Evolutionary conservation across 1,284 basidiomycete genomes (phyloP).

Genomic region (Testicularia cyperi): DNA sequence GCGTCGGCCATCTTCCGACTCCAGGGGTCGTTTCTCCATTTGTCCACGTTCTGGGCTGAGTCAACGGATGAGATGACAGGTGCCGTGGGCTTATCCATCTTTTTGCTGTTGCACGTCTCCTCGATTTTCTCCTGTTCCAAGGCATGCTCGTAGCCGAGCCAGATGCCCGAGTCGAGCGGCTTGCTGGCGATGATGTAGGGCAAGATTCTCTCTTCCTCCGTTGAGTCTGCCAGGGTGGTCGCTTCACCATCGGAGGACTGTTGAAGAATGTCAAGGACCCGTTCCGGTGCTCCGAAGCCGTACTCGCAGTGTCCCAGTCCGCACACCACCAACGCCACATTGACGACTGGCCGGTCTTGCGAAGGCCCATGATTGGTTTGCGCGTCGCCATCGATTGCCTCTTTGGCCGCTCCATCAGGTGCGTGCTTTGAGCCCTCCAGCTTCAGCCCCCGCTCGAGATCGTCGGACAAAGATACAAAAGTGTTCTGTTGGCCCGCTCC

Average conservation of each 20-base stretch:
- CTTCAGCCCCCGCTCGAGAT: too few relatives aligned
- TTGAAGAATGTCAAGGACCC: constrained; percentile 18
- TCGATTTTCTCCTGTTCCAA: background rate
- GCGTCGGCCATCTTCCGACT: constrained; percentile 35
- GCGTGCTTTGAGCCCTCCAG: too few relatives aligned
- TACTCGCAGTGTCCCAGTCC: constrained; percentile 47
- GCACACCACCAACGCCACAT: constrained; percentile 29
- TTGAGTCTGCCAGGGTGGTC: too few relatives aligned
- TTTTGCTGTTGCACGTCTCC: background rate
- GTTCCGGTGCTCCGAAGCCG: constrained; percentile 43
- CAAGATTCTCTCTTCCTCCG: background rate
- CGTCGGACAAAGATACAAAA: too few relatives aligned
- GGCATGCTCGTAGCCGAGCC: constrained; percentile 28
- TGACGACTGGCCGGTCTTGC: constrained; percentile 6
- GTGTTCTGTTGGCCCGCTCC: background rate
- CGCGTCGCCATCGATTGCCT: too few relatives aligned
- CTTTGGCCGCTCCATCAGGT: too few relatives aligned
- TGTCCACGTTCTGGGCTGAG: background rate
- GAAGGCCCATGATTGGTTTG: too few relatives aligned
- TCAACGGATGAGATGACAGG: background rate
- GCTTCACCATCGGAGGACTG: background rate
- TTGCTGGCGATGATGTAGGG: constrained; percentile 41
- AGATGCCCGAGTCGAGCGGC: constrained; percentile 37
- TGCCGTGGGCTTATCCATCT: background rate
- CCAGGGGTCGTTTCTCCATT: constrained; percentile 24